These are phyloP conservation scores for Aspergillus sp. DNA, from an alignment of 2,329 filamentous ascomycete species.

Conservation along the genomic window DNA sequence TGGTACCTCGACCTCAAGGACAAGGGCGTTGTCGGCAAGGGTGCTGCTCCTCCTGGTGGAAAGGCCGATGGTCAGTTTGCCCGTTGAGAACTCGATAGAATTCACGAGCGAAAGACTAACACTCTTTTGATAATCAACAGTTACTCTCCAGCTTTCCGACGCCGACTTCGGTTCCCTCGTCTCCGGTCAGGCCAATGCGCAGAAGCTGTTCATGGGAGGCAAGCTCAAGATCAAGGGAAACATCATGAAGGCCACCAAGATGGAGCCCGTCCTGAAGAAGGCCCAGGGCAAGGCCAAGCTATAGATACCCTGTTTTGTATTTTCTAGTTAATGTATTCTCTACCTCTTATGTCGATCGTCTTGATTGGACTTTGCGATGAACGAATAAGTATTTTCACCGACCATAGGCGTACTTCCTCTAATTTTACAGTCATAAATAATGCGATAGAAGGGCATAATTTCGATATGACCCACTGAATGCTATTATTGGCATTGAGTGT, in stretches of 20 bases:
- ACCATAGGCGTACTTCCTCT: background rate
- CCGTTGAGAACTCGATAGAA: background rate
- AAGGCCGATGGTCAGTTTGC: conserved; percentile 76
- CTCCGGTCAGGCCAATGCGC: conserved; percentile 86
- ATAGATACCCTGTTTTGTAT: conserved; percentile 53
- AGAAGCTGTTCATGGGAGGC: conserved; percentile 95
- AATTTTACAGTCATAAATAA: background rate
- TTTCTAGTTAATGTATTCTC: conserved; percentile 17
- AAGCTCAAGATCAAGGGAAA: conserved; percentile 98
- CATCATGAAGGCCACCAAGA: conserved; percentile 96
- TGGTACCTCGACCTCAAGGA: conserved; percentile 98
- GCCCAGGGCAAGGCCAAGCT: conserved; percentile 83
- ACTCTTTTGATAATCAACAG: conserved; percentile 51
- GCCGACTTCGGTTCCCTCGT: conserved; percentile 85
- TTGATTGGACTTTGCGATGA: background rate
- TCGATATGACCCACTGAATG: background rate
- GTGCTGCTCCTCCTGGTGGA: conserved; percentile 66
- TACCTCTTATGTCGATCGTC: conserved; percentile 15
- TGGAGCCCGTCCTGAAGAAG: conserved; percentile 91
- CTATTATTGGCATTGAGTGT: background rate
- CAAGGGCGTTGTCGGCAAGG: conserved; percentile 79
- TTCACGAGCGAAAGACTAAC: background rate
- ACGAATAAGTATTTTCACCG: background rate
- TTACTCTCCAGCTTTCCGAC: conserved; percentile 84
- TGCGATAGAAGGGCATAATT: background rate